These are phyloP conservation scores for Aciculosporium take DNA, from an alignment of 2,329 filamentous ascomycete genomes.

Conservation along the genomic window DNA sequence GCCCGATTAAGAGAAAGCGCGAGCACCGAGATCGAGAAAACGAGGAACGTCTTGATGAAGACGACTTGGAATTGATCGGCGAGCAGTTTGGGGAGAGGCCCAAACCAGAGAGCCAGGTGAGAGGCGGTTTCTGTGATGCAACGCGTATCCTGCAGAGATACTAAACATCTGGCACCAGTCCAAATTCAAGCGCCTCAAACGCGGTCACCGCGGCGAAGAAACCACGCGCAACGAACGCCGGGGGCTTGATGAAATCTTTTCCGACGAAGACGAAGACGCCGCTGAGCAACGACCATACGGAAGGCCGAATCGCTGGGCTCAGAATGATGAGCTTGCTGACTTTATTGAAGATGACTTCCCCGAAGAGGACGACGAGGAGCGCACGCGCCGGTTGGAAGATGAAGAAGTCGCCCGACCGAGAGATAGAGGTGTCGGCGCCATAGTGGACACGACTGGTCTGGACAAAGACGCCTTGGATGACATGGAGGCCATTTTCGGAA, in stretches of 20 bases:
- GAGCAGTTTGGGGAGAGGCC: constrained; percentile 54
- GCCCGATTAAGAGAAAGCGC: constrained; percentile 57
- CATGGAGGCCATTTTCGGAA: constrained; percentile 90
- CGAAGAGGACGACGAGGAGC: constrained; percentile 72
- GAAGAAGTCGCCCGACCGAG: constrained; percentile 74
- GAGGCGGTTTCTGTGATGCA: constrained; percentile 8
- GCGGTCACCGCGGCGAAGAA: constrained; percentile 65
- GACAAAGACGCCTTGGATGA: constrained; percentile 90
- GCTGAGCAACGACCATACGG: constrained; percentile 38
- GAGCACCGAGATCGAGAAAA: constrained; percentile 62
- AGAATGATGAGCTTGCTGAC: constrained; percentile 73
- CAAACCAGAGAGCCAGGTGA: constrained; percentile 55
- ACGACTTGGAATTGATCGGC: constrained; percentile 90
- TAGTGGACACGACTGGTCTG: constrained; percentile 68
- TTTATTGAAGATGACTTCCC: constrained; percentile 97
- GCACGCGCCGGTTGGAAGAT: constrained; percentile 65
- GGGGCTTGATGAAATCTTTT: constrained; percentile 85
- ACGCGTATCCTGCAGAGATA: background rate
- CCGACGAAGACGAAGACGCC: constrained; percentile 76
- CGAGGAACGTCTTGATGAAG: constrained; percentile 84
- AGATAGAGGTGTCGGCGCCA: constrained; percentile 52
- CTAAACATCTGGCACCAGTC: constrained; percentile 34
- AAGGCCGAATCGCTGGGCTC: constrained; percentile 40
- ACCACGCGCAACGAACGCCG: constrained; percentile 50
- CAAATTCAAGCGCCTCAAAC: constrained; percentile 94